Evolutionary conservation across 441 rosid genomes (phyloP).

Genomic region (Eutrema salsugineum): DNA sequence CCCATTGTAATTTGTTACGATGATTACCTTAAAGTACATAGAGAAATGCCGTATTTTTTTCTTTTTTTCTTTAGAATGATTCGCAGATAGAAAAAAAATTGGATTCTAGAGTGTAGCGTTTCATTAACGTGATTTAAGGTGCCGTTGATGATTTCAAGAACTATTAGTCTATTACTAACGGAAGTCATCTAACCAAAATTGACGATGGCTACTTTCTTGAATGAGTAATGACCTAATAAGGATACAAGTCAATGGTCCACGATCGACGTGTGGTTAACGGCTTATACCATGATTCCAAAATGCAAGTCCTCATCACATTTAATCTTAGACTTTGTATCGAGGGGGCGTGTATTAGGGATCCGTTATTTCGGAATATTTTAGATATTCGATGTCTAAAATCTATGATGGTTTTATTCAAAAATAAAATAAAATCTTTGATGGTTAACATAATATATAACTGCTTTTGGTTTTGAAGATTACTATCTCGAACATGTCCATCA

Average conservation of each 20-base stretch:
- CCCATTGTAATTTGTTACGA: background rate
- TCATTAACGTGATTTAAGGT: background rate
- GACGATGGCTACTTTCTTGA: background rate
- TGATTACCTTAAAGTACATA: background rate
- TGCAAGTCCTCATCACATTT: conserved; percentile 13
- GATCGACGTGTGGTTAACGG: conserved; percentile 11
- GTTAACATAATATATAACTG: background rate
- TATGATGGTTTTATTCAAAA: too few species aligned
- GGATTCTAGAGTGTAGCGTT: background rate
- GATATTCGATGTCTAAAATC: background rate
- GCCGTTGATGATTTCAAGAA: background rate
- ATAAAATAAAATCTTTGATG: too few species aligned
- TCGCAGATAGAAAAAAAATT: background rate
- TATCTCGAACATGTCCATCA: too few species aligned
- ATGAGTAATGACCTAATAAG: background rate
- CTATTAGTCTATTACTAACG: background rate
- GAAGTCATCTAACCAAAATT: background rate
- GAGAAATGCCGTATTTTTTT: background rate
- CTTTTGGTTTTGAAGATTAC: background rate
- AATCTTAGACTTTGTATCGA: background rate
- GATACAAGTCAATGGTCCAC: conserved; percentile 12
- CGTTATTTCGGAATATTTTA: background rate
- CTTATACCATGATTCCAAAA: conserved; percentile 18
- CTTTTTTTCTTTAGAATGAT: background rate
- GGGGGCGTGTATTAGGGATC: background rate